phyloP scores from a whole-genome alignment of 2,329 filamentous ascomycete genomes.

The Aspergillus fructus region DNA sequence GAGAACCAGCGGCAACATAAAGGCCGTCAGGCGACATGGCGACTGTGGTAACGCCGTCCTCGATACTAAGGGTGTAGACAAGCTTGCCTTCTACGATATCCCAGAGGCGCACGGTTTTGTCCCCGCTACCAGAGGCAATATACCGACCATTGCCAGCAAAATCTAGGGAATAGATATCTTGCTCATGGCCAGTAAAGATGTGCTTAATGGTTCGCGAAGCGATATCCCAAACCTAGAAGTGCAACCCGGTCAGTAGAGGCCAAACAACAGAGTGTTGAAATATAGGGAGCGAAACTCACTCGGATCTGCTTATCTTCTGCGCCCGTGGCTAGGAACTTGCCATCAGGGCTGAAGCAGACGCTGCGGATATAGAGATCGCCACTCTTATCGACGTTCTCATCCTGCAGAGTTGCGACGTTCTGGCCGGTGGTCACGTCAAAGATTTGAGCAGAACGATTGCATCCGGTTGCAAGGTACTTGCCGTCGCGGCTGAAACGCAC shows the following conservation, averaged over 20 bases:
- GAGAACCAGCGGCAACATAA: constrained; percentile 87
- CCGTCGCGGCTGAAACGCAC: constrained; percentile 95
- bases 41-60: constrained; percentile 96
- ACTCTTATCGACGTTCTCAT: constrained; percentile 80
- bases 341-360: constrained; percentile 97
- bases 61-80: constrained; percentile 82
- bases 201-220: constrained; percentile 77
- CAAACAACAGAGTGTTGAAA: neutral
- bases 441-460: constrained; percentile 98
- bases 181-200: constrained; percentile 94
- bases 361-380: constrained; percentile 96
- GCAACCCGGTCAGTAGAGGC: neutral
- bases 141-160: constrained; percentile 91
- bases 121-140: constrained; percentile 93
- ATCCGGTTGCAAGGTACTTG: constrained; percentile 93
- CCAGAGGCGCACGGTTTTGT: constrained; percentile 93
- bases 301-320: constrained; percentile 97
- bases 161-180: constrained; percentile 96
- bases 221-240: constrained; percentile 89
- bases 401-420: constrained; percentile 86
- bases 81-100: constrained; percentile 84
- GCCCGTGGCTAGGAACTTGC: constrained; percentile 88
- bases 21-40: constrained; percentile 95
- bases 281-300: constrained; percentile 52
- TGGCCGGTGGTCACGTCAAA: constrained; percentile 87